Base-by-base conservation (phyloP, 2,329 filamentous ascomycete genomes). In the Zarea fungicola region DNA sequence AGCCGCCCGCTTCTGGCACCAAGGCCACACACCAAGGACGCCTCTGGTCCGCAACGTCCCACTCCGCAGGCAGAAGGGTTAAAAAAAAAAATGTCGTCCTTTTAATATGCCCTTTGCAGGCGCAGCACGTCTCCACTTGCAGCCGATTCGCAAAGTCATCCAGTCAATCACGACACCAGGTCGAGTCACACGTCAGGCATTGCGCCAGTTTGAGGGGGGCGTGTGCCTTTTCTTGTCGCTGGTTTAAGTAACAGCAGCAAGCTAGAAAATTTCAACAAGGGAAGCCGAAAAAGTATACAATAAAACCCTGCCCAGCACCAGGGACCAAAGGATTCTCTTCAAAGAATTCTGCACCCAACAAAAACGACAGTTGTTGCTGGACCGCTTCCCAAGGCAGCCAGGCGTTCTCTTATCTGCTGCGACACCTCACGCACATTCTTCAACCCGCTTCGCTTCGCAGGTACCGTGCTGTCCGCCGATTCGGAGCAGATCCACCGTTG, bases 151-250 rank as follows among this genome's bases (percentile, higher is more conserved):
- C 44, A 51, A 37, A 51, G 39, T 29, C 40, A 26, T 42, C 44
- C 49, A 42, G 44, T 47, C 49, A 51, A 51, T 51, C 49, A 51
- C 49, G 49, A 51, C 49, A 51, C 43, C 39, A 40, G 43, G 46
- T 49, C 50, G 47, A 52, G 42, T 49, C 46, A 49, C 46, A 52
- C 46, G 37, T 43, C 41, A 37, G 36, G 32, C 35, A n/a, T 36
- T 39, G 26, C 42, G 13, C 26, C 49, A 40, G 46, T 22, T 18
- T 42, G 40, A 51, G 39, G 44, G 50, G 53, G 41, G 37, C 23
- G 46, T 42, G 46, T 42, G 36, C 25, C 29, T 42, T 14, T 40
- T 48, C 25, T 32, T 26, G 22, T 19, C 19, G 37, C 39, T 41
- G 29, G 28, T 31, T 42, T 36, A 39, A 22, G 29, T 22, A 29